Conservation (phyloP, 768 basidiomycete genomes). For the Phanerochaete carnosa region DNA sequence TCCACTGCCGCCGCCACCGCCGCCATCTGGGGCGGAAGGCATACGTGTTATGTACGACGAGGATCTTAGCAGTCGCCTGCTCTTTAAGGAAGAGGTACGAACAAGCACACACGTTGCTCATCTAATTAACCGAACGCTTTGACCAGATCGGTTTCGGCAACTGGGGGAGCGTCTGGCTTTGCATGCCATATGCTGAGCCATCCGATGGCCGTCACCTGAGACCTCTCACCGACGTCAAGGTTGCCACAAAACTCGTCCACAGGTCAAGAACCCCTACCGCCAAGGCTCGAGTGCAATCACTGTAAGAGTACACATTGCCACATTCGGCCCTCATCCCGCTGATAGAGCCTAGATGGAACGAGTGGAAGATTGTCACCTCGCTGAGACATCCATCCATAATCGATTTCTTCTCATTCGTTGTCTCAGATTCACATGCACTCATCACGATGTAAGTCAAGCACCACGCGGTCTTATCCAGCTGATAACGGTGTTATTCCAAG, state of each 20-base stretch:
- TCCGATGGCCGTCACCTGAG: constrained; percentile 33
- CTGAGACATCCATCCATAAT: constrained; percentile 94
- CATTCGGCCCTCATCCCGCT: constrained; percentile 3
- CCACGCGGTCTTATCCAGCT: constrained; percentile 1
- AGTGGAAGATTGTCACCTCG: constrained; percentile 92
- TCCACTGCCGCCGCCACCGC: constrained; percentile 24
- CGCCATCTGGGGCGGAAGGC: constrained; percentile 39
- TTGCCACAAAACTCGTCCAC: constrained; percentile 94
- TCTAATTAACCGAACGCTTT: constrained; percentile 2
- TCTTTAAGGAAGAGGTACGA: constrained; percentile 72
- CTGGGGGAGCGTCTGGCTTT: constrained; percentile 91
- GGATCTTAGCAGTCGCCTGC: constrained; percentile 62
- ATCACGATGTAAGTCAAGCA: constrained; percentile 76
- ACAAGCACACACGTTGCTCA: constrained; percentile 1
- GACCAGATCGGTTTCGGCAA: constrained; percentile 83
- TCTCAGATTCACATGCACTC: constrained; percentile 85
- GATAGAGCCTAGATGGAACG: constrained; percentile 76
- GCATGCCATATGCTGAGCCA: constrained; percentile 44
- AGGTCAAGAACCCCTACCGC: constrained; percentile 75
- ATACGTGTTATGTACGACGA: constrained; percentile 77
- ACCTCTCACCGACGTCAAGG: constrained; percentile 43
- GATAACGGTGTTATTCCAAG: constrained; percentile 41
- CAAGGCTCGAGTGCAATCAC: constrained; percentile 82
- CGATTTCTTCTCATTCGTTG: constrained; percentile 90
- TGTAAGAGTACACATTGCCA: constrained; percentile 45